Percentiles rank a stretch among this genome's conserved stretches.
phyloP scores from a whole-genome alignment of 2,329 filamentous ascomycete genomes.

The Fusarium sp. region DNA sequence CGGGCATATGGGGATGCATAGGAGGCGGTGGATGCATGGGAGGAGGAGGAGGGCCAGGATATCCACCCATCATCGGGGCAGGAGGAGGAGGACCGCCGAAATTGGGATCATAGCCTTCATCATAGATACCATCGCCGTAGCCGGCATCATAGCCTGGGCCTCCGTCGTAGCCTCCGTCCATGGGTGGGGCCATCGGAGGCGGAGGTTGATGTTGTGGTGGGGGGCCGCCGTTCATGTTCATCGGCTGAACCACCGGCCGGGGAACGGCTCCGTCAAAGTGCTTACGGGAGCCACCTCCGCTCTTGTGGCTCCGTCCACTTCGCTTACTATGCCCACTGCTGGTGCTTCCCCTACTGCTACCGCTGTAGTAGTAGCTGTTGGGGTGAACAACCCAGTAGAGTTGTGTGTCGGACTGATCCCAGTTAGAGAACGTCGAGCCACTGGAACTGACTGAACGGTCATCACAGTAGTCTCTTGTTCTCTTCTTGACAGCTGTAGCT shows the following conservation, averaged over 20 bases:
- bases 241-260: slow-evolving; percentile 18
- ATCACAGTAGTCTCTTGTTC: slow-evolving; percentile 37
- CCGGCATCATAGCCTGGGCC: slow-evolving; percentile 4
- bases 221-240: slow-evolving; percentile 26
- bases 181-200: slow-evolving; percentile 26
- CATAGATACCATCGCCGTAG: slow-evolving; percentile 23
- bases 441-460: slow-evolving; percentile 35
- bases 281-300: slow-evolving; percentile 28
- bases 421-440: slow-evolving; percentile 34
- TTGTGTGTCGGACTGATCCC: slow-evolving; percentile 33
- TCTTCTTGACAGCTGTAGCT: slow-evolving; percentile 40
- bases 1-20: slow-evolving; percentile 22
- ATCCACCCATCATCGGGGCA: slow-evolving; percentile 5
- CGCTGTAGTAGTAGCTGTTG: slow-evolving; percentile 25
- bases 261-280: slow-evolving; percentile 39
- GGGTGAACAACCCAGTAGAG: slow-evolving; percentile 37
- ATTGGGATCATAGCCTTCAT: slow-evolving; percentile 16
- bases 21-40: slow-evolving; percentile 29
- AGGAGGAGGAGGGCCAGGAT: slow-evolving; percentile 4
- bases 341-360: slow-evolving; percentile 23
- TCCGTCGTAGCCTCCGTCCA: slow-evolving; percentile 28
- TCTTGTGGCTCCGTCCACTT: slow-evolving; percentile 32
- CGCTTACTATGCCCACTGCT: slow-evolving; percentile 28
- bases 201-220: slow-evolving; percentile 22
- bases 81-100: slow-evolving; percentile 24